A percentile compares a stretch with the other conserved stretches of the same genome.
These are phyloP conservation scores for Diaporthe vexans DNA, from an alignment of 2,329 filamentous ascomycete genomes.

Conservation along the genomic window DNA sequence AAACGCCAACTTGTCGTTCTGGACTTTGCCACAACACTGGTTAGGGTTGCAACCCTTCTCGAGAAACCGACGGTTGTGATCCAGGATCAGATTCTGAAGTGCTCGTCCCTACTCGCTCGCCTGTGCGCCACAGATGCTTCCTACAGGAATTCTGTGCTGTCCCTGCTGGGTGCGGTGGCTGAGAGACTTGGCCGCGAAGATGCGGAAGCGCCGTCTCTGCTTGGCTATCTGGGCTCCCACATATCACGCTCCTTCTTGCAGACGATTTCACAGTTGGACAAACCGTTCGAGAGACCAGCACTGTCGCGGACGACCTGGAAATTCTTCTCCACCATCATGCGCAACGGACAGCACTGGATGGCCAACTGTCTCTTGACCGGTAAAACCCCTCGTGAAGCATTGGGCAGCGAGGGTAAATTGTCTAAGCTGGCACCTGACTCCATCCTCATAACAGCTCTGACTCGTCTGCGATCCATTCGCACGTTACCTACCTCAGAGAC, in stretches of 20 bases:
- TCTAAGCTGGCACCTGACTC: conserved; percentile 68
- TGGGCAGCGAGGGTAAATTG: conserved; percentile 69
- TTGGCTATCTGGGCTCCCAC: conserved; percentile 87
- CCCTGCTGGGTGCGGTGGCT: conserved; percentile 81
- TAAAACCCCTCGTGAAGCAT: conserved; percentile 82
- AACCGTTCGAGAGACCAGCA: conserved; percentile 75
- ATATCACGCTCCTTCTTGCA: conserved; percentile 88
- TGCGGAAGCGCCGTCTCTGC: conserved; percentile 90
- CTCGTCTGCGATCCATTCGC: conserved; percentile 76
- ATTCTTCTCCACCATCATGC: conserved; percentile 87
- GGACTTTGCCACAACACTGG: conserved; percentile 75
- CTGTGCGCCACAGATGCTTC: conserved; percentile 78
- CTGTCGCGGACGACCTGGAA: conserved; percentile 83
- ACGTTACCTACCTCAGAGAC: conserved; percentile 75
- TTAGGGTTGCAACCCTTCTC: conserved; percentile 77
- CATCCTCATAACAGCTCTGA: conserved; percentile 81
- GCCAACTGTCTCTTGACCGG: conserved; percentile 93
- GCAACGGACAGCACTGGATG: conserved; percentile 95
- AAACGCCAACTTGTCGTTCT: conserved; percentile 76
- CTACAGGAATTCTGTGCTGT: conserved; percentile 76
- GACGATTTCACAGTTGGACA: conserved; percentile 81
- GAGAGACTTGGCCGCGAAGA: conserved; percentile 74
- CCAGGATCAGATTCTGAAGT: conserved; percentile 85
- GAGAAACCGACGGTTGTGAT: conserved; percentile 75
- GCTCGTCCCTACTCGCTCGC: conserved; percentile 81